Percentiles rank a stretch among this genome's conserved stretches.
Conservation (phyloP, 257 asterid genomes). For the Solanum peruvianum region DNA sequence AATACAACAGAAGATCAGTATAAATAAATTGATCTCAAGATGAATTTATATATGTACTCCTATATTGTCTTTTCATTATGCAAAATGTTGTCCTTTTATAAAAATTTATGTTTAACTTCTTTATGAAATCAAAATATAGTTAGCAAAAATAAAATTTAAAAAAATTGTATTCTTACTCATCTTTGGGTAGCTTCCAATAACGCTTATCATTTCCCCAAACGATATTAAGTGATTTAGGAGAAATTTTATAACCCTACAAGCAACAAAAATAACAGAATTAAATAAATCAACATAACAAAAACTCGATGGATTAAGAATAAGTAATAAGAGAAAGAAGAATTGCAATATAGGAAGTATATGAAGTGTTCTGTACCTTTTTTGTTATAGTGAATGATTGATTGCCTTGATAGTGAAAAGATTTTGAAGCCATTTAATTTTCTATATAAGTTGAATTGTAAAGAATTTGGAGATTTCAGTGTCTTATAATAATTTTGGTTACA, state of each 20-base stretch:
- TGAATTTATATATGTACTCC: neutral
- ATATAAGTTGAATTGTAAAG: neutral
- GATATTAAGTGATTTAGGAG: neutral
- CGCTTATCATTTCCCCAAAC: neutral
- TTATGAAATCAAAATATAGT: no score
- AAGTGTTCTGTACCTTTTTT: neutral
- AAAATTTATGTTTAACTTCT: no score
- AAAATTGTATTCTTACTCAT: neutral
- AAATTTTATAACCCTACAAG: neutral
- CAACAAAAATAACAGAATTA: neutral
- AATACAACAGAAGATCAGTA: no score
- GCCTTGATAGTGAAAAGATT: neutral
- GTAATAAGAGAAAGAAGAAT: neutral
- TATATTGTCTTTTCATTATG: neutral
- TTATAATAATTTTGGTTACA: neutral
- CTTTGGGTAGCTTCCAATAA: neutral
- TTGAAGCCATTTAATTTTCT: neutral
- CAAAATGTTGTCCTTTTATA: neutral
- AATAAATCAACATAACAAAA: no score
- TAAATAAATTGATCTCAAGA: no score
- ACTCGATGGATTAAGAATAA: neutral
- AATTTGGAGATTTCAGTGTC: neutral
- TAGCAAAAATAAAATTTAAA: neutral
- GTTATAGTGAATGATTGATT: neutral
- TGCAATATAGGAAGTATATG: neutral